Evolutionary conservation across 495 filamentous ascomycete species (phyloP).

Genomic region (Cairneyella variabilis): DNA sequence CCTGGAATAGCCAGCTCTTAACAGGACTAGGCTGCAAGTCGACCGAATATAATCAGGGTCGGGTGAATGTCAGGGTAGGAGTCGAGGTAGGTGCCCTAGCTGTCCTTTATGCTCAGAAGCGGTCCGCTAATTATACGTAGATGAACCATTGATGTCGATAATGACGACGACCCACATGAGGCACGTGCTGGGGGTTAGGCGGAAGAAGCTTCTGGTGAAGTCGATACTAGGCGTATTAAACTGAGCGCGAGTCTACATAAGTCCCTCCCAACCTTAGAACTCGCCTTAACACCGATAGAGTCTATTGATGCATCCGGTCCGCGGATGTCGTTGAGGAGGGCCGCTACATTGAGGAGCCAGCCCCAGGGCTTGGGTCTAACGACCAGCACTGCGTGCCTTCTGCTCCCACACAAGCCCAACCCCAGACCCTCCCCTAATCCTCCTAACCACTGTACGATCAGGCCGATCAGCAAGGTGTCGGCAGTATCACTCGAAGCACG

Average conservation of each 20-base stretch:
- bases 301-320: no score
- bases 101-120: background rate
- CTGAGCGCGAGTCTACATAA: conserved; percentile 3
- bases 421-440: conserved; percentile 12
- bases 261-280: background rate
- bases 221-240: conserved; percentile 6
- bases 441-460: conserved; percentile 10
- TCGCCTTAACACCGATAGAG: background rate
- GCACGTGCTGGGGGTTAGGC: background rate
- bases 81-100: no score
- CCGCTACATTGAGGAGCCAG: no score
- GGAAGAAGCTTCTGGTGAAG: background rate
- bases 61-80: no score
- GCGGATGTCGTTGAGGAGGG: conserved; percentile 12
- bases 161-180: no score
- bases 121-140: background rate
- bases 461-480: conserved; percentile 18
- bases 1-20: conserved; percentile 18
- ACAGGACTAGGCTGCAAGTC: conserved; percentile 11
- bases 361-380: no score
- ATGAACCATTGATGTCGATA: no score
- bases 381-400: conserved; percentile 9
- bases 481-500: conserved; percentile 8
- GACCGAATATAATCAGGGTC: no score
- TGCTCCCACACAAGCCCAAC: conserved; percentile 16